Conservation (phyloP, 148 eudicot genomes). For the Rhododendron kiyosumense region DNA sequence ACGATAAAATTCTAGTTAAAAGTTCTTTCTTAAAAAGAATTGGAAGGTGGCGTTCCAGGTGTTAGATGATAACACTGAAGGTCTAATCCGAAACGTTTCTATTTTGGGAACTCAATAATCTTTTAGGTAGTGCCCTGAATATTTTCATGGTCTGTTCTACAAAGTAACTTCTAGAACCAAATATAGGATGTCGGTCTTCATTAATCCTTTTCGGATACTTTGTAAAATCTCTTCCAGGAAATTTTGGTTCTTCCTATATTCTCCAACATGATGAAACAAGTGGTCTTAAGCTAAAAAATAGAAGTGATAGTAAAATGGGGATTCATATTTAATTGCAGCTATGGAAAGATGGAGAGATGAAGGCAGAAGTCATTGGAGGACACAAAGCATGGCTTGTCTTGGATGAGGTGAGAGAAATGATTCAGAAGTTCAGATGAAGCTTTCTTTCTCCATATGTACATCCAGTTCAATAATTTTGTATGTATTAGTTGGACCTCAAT, state of each 20-base stretch:
- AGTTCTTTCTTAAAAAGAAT: background rate
- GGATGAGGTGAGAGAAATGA: constrained; percentile 89
- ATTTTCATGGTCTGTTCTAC: background rate
- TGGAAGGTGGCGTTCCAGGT: background rate
- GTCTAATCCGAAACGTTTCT: background rate
- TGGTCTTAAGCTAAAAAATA: background rate
- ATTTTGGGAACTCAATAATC: background rate
- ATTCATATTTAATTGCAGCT: constrained; percentile 37
- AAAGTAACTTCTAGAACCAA: background rate
- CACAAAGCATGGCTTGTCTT: constrained; percentile 92
- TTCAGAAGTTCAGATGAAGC: constrained; percentile 44
- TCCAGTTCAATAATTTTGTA: background rate
- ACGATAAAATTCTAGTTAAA: background rate
- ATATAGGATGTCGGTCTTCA: background rate
- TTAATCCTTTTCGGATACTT: background rate
- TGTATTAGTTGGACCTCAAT: background rate
- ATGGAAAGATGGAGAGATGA: constrained; percentile 96
- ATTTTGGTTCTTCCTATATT: background rate
- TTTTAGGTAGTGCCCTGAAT: no score
- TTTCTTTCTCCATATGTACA: background rate
- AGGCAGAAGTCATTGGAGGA: constrained; percentile 93
- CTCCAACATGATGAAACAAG: background rate
- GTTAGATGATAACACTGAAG: background rate
- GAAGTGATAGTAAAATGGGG: background rate
- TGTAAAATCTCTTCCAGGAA: background rate